These are phyloP conservation scores for Fusarium citri DNA, from an alignment of 2,329 filamentous ascomycete species.

Conservation along the genomic window DNA sequence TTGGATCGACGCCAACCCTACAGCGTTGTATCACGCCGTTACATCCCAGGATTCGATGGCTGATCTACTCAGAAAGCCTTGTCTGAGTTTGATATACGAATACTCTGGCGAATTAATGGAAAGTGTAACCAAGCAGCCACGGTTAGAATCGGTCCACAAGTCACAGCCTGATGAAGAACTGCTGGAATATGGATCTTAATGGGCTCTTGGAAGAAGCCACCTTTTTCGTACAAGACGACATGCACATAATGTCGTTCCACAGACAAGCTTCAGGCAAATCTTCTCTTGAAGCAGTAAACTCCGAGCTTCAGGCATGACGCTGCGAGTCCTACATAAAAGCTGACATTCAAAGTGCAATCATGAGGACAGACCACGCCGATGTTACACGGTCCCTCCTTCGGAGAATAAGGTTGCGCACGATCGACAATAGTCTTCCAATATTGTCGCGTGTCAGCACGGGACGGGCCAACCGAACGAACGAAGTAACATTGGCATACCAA, in stretches of 20 bases:
- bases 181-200: too few relatives aligned
- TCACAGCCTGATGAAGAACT: too few relatives aligned
- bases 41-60: neutral
- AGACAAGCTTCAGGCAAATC: too few relatives aligned
- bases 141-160: too few relatives aligned
- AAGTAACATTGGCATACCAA: constrained; percentile 1
- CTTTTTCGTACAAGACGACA: too few relatives aligned
- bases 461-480: neutral
- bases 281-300: too few relatives aligned
- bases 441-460: neutral
- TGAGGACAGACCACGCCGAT: neutral
- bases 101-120: neutral
- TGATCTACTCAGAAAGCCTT: fast-evolving
- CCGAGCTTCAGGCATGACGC: neutral
- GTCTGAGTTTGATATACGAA: too few relatives aligned
- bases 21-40: neutral
- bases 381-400: neutral
- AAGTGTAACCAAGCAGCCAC: neutral
- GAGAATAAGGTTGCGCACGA: neutral
- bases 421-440: constrained; percentile 9
- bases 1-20: neutral
- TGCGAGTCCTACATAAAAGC: neutral
- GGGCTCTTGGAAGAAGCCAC: too few relatives aligned
- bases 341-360: neutral
- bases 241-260: too few relatives aligned